Evolutionary conservation across 768 basidiomycete species (phyloP).

Genomic region (Trametes cingulata): DNA sequence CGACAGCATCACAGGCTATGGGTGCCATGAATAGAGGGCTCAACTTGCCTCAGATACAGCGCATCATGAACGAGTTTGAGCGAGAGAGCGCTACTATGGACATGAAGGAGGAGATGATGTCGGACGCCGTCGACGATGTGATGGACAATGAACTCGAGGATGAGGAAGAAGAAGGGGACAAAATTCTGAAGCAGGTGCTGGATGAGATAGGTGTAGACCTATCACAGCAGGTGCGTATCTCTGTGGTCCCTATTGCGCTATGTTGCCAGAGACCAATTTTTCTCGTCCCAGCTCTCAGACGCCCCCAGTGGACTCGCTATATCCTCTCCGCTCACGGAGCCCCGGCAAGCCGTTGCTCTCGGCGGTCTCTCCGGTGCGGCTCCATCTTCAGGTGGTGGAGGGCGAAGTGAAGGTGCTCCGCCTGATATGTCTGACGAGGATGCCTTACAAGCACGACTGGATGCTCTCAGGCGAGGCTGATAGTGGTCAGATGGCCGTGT

Average conservation of each 20-base stretch:
- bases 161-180: constrained; percentile 94
- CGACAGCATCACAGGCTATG: constrained; percentile 73
- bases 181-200: constrained; percentile 92
- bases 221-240: constrained; percentile 69
- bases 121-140: constrained; percentile 94
- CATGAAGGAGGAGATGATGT: constrained; percentile 99
- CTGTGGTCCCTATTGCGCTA: constrained; percentile 21
- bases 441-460: constrained; percentile 89
- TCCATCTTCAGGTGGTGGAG: constrained; percentile 38
- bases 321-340: constrained; percentile 58
- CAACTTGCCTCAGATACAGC: constrained; percentile 92
- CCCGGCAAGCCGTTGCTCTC: constrained; percentile 80
- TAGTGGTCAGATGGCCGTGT: not conserved
- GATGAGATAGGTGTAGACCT: constrained; percentile 96
- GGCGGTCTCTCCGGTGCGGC: constrained; percentile 61
- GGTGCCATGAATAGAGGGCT: constrained; percentile 95
- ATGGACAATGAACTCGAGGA: constrained; percentile 87
- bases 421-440: constrained; percentile 75
- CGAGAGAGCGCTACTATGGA: constrained; percentile 98
- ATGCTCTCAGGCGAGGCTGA: constrained; percentile 80
- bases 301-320: constrained; percentile 74
- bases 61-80: constrained; percentile 98
- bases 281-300: constrained; percentile 65
- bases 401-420: constrained; percentile 39
- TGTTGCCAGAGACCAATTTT: not conserved